Base-by-base conservation (phyloP, 1,284 basidiomycete species). In the Schizophyllum amplum region DNA sequence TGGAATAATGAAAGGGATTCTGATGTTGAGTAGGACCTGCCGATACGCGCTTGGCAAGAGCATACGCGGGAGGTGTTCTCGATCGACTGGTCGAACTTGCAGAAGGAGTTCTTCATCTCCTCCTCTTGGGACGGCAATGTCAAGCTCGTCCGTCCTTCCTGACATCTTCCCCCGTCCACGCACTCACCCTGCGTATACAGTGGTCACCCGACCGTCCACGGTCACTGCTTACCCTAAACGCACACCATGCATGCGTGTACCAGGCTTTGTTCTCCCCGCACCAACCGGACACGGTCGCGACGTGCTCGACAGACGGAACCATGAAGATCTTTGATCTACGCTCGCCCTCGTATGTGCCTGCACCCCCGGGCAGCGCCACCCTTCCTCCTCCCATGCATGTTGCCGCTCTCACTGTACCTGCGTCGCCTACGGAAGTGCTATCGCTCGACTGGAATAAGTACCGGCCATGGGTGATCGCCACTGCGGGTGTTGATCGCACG, bases 81-180 rank as follows among this genome's bases (percentile, higher is more conserved):
- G n/a, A 83, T 98, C 11, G 93, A 99, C 70, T 99, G 96, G 96
- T 95, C 90, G 62, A 98, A 98, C 70, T 72, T 97, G 59, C 86
- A 90, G 64, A 99, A 99, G 70, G 87, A 93, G 60, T 79, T 83
- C 1, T 98, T 99, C 70, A 83, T 83, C 4, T 94, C 92, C 1
- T 83, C 87, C 1, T 92, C 89, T 22, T 98, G 96, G 96, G 96
- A 99, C 68, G 92, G 92, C 25, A 84, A 80, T 2, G 81, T 96
- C 46, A 95, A 97, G 72, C 68, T 98, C 47, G 94, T 94, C 65
- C 56, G 90, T 76, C 0, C 2, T 20, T 0, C 24, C n/a, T 55
- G 17, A 26, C n/a, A 17, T 25, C 24, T 15, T 48, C 51, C 26
- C 24, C 50, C 33, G 7, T 52, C 24, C 53, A 4, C 46, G 33